These are phyloP conservation scores for Candida easanensis DNA, from an alignment of 805 yeast genomes.

Conservation along the genomic window DNA sequence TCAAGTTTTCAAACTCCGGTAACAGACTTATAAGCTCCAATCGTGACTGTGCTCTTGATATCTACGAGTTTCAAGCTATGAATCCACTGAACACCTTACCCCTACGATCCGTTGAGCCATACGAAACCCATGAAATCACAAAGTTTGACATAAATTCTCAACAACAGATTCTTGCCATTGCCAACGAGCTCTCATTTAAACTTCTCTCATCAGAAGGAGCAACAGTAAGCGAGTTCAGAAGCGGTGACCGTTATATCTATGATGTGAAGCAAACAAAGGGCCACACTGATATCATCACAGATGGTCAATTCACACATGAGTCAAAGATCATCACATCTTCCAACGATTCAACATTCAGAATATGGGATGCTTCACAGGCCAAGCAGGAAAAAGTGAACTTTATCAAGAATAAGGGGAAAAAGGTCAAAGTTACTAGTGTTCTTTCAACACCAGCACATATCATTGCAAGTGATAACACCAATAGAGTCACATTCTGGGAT, in stretches of 20 bases:
- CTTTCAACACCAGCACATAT: neutral
- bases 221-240: constrained; percentile 13
- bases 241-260: constrained; percentile 27
- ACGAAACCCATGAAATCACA: constrained; percentile 14
- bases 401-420: constrained; percentile 17
- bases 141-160: constrained; percentile 6
- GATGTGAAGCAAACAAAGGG: constrained; percentile 29
- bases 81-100: constrained; percentile 21
- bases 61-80: constrained; percentile 35
- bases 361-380: constrained; percentile 22
- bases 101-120: constrained; percentile 8
- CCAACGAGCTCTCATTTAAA: constrained; percentile 20
- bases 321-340: constrained; percentile 20
- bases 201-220: constrained; percentile 15
- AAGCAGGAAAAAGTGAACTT: constrained; percentile 19
- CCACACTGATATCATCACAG: constrained; percentile 25
- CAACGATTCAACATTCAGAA: constrained; percentile 28
- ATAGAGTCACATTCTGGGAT: constrained; percentile 21
- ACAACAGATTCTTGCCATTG: constrained; percentile 7
- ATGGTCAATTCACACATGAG: constrained; percentile 17
- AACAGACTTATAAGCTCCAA: constrained; percentile 28
- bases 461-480: constrained; percentile 10
- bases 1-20: constrained; percentile 28
- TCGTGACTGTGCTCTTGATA: constrained; percentile 25
- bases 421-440: constrained; percentile 10